Conservation (phyloP, 169 alveolate species). For the Ichthyophthirius multifiliis region DNA sequence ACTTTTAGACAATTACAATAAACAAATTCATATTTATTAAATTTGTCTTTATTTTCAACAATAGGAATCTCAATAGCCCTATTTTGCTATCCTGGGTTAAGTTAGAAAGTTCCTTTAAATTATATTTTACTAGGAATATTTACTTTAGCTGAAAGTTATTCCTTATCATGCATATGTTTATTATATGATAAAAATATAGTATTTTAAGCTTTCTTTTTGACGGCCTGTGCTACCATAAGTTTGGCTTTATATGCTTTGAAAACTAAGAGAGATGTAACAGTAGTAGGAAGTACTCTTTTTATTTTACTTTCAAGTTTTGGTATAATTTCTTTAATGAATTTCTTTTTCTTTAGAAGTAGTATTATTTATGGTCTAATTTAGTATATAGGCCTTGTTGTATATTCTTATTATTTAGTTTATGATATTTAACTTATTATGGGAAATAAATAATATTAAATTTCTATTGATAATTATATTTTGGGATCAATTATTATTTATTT, state of each 20-base stretch:
- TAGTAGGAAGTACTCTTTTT: not conserved
- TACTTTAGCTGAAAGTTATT: constrained; percentile 11
- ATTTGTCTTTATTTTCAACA: not conserved
- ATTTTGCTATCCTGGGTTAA: not conserved
- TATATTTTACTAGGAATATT: not conserved
- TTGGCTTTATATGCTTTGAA: constrained; percentile 25
- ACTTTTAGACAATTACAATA: not conserved
- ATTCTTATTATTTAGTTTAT: constrained; percentile 47
- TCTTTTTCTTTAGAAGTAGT: not conserved
- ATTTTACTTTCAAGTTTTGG: not conserved
- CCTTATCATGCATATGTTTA: not conserved
- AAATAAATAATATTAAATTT: constrained; percentile 45
- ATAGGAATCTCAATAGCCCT: not conserved
- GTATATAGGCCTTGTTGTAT: not conserved
- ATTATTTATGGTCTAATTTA: not conserved
- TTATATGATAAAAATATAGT: not conserved
- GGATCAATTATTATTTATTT: constrained; percentile 77
- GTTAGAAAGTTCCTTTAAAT: constrained; percentile 2
- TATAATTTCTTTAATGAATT: not conserved
- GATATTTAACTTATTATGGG: constrained; percentile 81
- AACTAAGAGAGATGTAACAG: constrained; percentile 18
- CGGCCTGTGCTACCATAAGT: not conserved
- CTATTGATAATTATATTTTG: constrained; percentile 72
- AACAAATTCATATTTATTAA: not conserved
- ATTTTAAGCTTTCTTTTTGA: constrained; percentile 10